phyloP scores from a whole-genome alignment of 2,329 filamentous ascomycete genomes.

The Curvularia lunata region DNA sequence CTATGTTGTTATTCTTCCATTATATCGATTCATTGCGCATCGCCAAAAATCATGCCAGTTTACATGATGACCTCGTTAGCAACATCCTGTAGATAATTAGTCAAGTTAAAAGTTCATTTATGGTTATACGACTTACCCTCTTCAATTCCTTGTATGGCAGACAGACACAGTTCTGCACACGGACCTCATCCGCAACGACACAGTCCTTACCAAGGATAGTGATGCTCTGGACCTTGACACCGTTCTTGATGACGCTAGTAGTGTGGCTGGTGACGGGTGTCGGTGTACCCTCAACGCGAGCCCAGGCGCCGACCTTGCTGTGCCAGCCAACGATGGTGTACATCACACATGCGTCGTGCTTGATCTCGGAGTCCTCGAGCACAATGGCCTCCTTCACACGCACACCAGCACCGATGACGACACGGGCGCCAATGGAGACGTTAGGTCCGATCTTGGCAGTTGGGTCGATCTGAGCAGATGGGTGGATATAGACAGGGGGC shows the following conservation, averaged over 20 bases:
- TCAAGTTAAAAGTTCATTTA: neutral
- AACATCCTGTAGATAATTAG: slow-evolving; percentile 67
- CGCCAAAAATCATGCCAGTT: slow-evolving; percentile 23
- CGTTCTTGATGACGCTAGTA: slow-evolving; percentile 96
- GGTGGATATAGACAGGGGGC: slow-evolving; percentile 93
- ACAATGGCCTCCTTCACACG: slow-evolving; percentile 97
- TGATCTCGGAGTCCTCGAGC: slow-evolving; percentile 92
- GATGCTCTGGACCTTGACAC: slow-evolving; percentile 97
- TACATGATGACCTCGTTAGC: slow-evolving; percentile 91
- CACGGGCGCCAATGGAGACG: slow-evolving; percentile 93
- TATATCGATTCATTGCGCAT: neutral
- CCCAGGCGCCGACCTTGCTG: slow-evolving; percentile 96
- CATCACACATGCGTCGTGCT: slow-evolving; percentile 93
- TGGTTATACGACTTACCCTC: slow-evolving; percentile 67
- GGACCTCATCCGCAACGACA: slow-evolving; percentile 87
- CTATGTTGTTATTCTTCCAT: neutral
- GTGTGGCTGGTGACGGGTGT: slow-evolving; percentile 86
- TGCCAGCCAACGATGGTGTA: slow-evolving; percentile 98
- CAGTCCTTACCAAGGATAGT: slow-evolving; percentile 98
- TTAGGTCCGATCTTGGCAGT: slow-evolving; percentile 97
- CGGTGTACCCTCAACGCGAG: slow-evolving; percentile 93
- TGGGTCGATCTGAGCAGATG: slow-evolving; percentile 85
- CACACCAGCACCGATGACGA: slow-evolving; percentile 80
- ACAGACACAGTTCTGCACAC: slow-evolving; percentile 97
- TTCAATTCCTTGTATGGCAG: slow-evolving; percentile 98